Conservation (phyloP, 164 flowering plant genomes). For the Tetracentron sinense region DNA sequence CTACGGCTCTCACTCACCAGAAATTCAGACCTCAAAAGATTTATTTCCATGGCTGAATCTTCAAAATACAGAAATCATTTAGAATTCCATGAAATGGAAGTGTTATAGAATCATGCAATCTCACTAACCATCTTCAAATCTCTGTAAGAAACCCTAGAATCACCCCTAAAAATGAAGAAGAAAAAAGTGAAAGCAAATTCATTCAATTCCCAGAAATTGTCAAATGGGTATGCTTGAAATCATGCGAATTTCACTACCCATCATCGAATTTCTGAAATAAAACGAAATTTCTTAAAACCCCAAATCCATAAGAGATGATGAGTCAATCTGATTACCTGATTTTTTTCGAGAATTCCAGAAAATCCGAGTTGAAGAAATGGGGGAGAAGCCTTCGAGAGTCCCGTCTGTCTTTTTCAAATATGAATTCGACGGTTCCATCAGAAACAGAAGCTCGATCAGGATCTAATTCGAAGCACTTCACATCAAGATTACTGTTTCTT, state of each 20-base stretch:
- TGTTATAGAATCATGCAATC: neutral
- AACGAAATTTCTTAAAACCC: neutral
- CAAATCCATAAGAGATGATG: neutral
- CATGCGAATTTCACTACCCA: neutral
- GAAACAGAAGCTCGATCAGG: neutral
- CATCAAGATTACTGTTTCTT: neutral
- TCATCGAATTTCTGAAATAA: neutral
- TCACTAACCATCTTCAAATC: neutral
- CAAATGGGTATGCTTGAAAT: neutral
- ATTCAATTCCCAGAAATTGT: neutral
- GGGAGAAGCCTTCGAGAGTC: constrained; percentile 40
- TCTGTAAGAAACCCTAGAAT: neutral
- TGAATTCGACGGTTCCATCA: constrained; percentile 11
- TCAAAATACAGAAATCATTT: neutral
- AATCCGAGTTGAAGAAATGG: constrained; percentile 40
- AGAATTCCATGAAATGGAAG: neutral
- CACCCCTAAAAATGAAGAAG: neutral
- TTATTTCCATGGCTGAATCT: neutral
- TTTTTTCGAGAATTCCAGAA: constrained; percentile 68
- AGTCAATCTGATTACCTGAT: constrained; percentile 32
- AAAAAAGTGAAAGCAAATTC: neutral
- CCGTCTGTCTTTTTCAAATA: constrained; percentile 10
- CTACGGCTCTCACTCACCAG: neutral
- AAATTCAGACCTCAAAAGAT: neutral
- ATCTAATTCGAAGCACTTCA: neutral